Base-by-base conservation (phyloP, 1,139 yeast species). In the Protomyces pachydermus region DNA sequence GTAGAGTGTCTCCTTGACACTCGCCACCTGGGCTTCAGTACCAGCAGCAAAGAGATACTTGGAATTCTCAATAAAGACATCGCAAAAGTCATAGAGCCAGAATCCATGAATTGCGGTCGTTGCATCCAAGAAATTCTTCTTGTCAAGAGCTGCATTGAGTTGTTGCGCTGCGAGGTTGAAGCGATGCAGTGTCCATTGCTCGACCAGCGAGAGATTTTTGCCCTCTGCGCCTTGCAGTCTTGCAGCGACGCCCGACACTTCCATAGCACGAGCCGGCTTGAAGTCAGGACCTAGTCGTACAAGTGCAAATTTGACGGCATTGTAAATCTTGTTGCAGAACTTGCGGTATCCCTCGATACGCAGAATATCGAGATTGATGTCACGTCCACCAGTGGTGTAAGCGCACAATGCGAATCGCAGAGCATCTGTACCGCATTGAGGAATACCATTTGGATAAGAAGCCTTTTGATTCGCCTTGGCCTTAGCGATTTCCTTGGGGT, bases 351-450 rank as follows among this genome's bases (percentile, higher is more conserved):
- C 98, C 76, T 95, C 98, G 71, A 93, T 97, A 80, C 98, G 88
- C 76, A 91, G 81, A 72, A 93, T 91, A 75, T 93, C 98, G 76
- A 93, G 83, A 79, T 93, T 93, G 77, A 93, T 93, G 74, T 93
- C 98, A 79, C 98, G 87, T 72, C 97, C 98, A 79, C 98, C 98
- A 65, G 98, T 91, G 61, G 97, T 87, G 81, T 93, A 93, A 65
- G 98, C 97, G 84, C 98, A 93, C 70, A 93, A 83, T 32, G 98
- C 98, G 76, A 93, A 93, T 80, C 98, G 86, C 79, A 93, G 81
- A 53, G 98, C 98, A 78, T 93, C 98, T 63, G 98, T 91, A 81
- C 98, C 98, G 83, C 98, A 93, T 79, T 93, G 97, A 66, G 98
- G 98, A 71, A 93, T 91, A 80, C 98, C 98, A 71, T 86, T 86